Evolutionary conservation across 495 filamentous ascomycete species (phyloP).

Genomic region (Talaromyces borbonicus): DNA sequence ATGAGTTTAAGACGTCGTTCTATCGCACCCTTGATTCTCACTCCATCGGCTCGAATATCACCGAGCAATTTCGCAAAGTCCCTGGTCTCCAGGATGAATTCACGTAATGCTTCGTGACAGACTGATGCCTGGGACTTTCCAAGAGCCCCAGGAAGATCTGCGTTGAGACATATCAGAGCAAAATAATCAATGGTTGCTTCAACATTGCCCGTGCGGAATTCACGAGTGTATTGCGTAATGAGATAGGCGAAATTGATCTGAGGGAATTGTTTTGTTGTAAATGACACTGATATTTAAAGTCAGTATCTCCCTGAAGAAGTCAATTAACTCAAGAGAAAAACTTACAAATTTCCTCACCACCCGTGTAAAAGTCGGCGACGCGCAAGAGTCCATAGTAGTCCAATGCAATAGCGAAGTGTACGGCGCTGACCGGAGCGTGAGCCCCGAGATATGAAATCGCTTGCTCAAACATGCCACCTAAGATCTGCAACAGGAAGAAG

Average conservation of each 20-base stretch:
- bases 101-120: constrained; percentile 89
- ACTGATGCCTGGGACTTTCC: constrained; percentile 70
- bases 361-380: constrained; percentile 60
- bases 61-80: constrained; percentile 92
- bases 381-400: constrained; percentile 87
- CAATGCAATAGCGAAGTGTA: constrained; percentile 88
- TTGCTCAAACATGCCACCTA: constrained; percentile 92
- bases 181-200: constrained; percentile 91
- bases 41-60: constrained; percentile 76
- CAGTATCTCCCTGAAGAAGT: constrained; percentile 23
- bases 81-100: constrained; percentile 85
- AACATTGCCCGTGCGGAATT: constrained; percentile 83
- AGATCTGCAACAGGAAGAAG: constrained; percentile 83
- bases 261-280: constrained; percentile 63
- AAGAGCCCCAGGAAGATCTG: constrained; percentile 61
- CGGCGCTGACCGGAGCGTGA: constrained; percentile 80
- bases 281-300: constrained; percentile 45
- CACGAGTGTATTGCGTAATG: constrained; percentile 87
- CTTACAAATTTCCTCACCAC: constrained; percentile 63
- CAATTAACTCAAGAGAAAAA: constrained; percentile 8
- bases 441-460: constrained; percentile 83
- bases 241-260: constrained; percentile 93
- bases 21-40: constrained; percentile 72
- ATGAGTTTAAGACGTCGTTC: constrained; percentile 84
- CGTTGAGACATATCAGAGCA: constrained; percentile 82